Evolutionary conservation across 1,139 yeast species (phyloP).

Genomic region (Yamadazyma pseudoaaseri): DNA sequence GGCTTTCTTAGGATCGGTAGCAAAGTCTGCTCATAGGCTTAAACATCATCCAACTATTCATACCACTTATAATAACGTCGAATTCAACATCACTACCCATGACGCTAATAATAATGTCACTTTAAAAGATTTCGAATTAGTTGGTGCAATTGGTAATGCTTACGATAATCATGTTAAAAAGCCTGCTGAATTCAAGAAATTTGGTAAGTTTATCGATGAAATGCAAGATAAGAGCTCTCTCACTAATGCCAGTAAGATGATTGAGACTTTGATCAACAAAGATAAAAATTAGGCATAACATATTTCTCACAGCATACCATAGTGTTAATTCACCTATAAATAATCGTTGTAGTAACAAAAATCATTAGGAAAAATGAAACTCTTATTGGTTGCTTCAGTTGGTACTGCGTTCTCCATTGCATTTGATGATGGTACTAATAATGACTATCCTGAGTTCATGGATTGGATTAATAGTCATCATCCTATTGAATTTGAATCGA

Average conservation of each 20-base stretch:
- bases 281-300: slow-evolving; percentile 1
- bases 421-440: slow-evolving; percentile 4
- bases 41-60: slow-evolving; percentile 76
- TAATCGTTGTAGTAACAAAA: too few species aligned
- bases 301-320: too few species aligned
- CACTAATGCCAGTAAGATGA: slow-evolving; percentile 7
- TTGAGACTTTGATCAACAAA: slow-evolving; percentile 7
- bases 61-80: slow-evolving; percentile 62
- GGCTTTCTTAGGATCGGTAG: slow-evolving; percentile 61
- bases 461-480: slow-evolving; percentile 7
- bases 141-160: slow-evolving; percentile 29
- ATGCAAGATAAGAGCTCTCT: slow-evolving; percentile 3
- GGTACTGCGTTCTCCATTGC: slow-evolving; percentile 2
- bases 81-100: slow-evolving; percentile 63
- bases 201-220: slow-evolving; percentile 7
- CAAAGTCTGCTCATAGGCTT: slow-evolving; percentile 55
- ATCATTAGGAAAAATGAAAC: too few species aligned
- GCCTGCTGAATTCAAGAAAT: slow-evolving; percentile 5
- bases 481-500: slow-evolving; percentile 9
- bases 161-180: slow-evolving; percentile 7
- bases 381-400: not conserved
- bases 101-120: slow-evolving; percentile 58
- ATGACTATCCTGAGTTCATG: slow-evolving; percentile 4
- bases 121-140: slow-evolving; percentile 59
- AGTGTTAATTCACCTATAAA: too few species aligned